Evolutionary conservation across 2,329 filamentous ascomycete genomes (phyloP), one percentile per base, ranked within the genome.

Genomic region (Ceratocystis cubensis): DNA sequence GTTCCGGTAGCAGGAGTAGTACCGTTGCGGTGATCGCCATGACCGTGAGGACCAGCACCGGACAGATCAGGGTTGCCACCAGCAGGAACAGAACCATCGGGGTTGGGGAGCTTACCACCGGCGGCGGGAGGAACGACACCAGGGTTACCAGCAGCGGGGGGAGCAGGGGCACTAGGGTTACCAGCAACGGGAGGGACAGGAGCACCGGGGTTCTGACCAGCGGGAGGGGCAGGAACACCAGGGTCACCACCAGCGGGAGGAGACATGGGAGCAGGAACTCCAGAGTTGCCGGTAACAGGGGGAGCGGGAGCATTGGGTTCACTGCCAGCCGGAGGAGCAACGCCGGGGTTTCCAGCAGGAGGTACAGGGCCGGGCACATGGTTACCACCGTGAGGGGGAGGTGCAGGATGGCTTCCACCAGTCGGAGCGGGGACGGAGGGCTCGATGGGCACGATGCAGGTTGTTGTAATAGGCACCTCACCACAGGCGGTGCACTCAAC

Each of bases 401-500:
- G 46, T 3, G 1, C 17, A 5, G 46, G 46, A 15, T 22, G 8
- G 17, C 25, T n/a, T 22, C 22, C 53, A 7, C 6, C 53, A 7
- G 53, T 28, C 0, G 53, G 53, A 6, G 3, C 53, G 10, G 53
- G 25, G 1, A 30, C 3, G 0, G 5, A 28, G 3, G 53, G 53
- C 10, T 22, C 53, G 4, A 57, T 28, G 1, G 63, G 66, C 6
- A 65, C 53, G 4, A 63, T 65, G 30, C 65, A 53, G 4, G 66
- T 65, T 3, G 57, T 63, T 13, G 66, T 67, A 1, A 65, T 22
- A 25, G 63, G 61, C 1, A 45, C 56, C n/a, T 62, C 66, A 6
- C 57, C 66, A 20, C 66, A 64, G 5, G 46, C 56, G 3, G 66
- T 61, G 63, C 68, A 69, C 25, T 63, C 50, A 20, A 63, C 59